phyloP scores from a whole-genome alignment of 768 basidiomycete genomes.

The Imleria badia region DNA sequence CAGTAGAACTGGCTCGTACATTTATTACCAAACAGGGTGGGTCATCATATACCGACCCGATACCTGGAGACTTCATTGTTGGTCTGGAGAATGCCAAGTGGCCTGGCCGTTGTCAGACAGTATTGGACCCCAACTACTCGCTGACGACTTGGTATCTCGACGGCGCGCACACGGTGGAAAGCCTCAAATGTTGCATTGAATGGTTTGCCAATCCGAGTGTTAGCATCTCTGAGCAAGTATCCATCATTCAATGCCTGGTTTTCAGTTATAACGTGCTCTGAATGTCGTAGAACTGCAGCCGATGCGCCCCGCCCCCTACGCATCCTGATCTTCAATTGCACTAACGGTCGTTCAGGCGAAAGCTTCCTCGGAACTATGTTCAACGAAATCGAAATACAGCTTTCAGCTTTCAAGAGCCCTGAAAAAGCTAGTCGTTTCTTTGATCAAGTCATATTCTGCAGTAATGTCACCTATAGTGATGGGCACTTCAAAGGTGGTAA shows the following conservation, averaged over 20 bases:
- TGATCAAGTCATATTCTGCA: slow-evolving; percentile 88
- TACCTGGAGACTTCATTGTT: slow-evolving; percentile 54
- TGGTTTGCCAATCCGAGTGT: slow-evolving; percentile 78
- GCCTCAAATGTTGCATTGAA: slow-evolving; percentile 78
- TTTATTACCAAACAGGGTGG: slow-evolving; percentile 51
- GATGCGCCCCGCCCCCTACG: slow-evolving; percentile 38
- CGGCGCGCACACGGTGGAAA: slow-evolving; percentile 94
- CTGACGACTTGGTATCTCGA: slow-evolving; percentile 85
- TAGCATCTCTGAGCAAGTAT: slow-evolving; percentile 39
- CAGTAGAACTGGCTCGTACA: slow-evolving; percentile 65
- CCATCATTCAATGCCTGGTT: neutral
- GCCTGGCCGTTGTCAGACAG: slow-evolving; percentile 94
- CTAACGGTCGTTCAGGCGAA: slow-evolving; percentile 79
- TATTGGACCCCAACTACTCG: slow-evolving; percentile 55
- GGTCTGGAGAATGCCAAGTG: slow-evolving; percentile 75
- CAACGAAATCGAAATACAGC: slow-evolving; percentile 46
- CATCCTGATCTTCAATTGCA: slow-evolving; percentile 93
- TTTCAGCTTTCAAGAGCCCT: slow-evolving; percentile 40
- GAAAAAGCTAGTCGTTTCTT: slow-evolving; percentile 56
- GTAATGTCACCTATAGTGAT: slow-evolving; percentile 91
- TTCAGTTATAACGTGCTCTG: neutral
- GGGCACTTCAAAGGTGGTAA: slow-evolving; percentile 90
- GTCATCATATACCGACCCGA: slow-evolving; percentile 12
- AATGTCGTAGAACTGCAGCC: slow-evolving; percentile 5
- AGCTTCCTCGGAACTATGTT: slow-evolving; percentile 65